Evolutionary conservation across 139 green algal species (phyloP).

Genomic region (Chlamydomonas incerta): DNA sequence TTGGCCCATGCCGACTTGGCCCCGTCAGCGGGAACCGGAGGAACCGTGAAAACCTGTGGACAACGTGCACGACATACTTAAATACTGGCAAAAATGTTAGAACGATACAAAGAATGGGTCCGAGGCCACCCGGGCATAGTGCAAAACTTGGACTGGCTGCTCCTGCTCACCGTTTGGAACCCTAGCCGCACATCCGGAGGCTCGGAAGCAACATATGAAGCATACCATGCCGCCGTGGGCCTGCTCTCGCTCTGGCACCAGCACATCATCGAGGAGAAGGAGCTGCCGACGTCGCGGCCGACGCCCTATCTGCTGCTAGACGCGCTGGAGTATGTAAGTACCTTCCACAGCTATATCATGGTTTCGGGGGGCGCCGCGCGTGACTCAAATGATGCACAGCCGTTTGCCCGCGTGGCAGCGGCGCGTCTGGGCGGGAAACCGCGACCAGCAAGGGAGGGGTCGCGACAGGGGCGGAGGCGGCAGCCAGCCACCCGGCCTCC

Average conservation of each 20-base stretch:
- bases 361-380: too few species aligned
- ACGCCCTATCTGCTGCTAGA: slow-evolving; percentile 45
- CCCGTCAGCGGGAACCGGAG: too few species aligned
- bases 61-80: too few species aligned
- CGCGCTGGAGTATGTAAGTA: slow-evolving; percentile 50
- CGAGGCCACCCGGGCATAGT: slow-evolving; percentile 54
- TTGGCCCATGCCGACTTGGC: too few species aligned
- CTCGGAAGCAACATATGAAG: slow-evolving; percentile 57
- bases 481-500: too few species aligned
- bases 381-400: too few species aligned
- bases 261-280: slow-evolving; percentile 46
- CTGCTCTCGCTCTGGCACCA: slow-evolving; percentile 55
- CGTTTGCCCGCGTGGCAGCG: too few species aligned
- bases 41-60: too few species aligned
- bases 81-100: too few species aligned
- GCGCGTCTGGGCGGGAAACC: too few species aligned
- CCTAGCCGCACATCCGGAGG: slow-evolving; percentile 38
- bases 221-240: slow-evolving; percentile 49
- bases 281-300: slow-evolving; percentile 13
- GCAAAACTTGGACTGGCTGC: slow-evolving; percentile 60
- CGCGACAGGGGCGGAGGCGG: too few species aligned
- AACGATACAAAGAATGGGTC: slow-evolving; percentile 61
- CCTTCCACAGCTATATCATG: background rate
- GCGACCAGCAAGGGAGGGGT: too few species aligned
- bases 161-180: slow-evolving; percentile 49